Conservation (phyloP, 768 basidiomycete genomes). For the Xerocomellus intermedius region DNA sequence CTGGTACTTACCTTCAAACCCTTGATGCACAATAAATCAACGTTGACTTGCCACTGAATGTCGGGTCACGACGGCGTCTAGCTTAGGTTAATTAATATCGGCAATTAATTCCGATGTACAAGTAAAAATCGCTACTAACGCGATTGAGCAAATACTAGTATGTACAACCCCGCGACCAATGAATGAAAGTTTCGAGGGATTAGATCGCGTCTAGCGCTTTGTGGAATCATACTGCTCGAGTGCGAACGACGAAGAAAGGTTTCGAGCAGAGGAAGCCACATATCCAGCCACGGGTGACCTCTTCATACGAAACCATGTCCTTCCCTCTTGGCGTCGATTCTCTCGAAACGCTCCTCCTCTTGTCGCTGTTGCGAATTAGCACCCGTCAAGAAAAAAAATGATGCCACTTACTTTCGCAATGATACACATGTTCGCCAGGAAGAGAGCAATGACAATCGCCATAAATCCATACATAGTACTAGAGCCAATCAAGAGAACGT, state of each 20-base stretch:
- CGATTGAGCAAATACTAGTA: neutral
- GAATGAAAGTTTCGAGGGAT: neutral
- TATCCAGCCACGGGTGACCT: neutral
- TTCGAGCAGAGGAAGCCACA: neutral
- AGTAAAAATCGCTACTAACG: neutral
- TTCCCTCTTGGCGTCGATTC: conserved; percentile 86
- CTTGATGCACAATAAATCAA: no score
- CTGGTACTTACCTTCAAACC: no score
- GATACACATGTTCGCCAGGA: conserved; percentile 81
- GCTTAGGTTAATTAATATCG: no score
- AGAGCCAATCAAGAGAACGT: neutral
- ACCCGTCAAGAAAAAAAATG: neutral
- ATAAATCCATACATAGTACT: conserved; percentile 81
- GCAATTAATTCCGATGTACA: neutral
- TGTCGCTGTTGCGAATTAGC: conserved; percentile 51
- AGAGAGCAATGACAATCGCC: conserved; percentile 70
- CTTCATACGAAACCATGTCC: conserved; percentile 80
- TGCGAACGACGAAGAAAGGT: neutral
- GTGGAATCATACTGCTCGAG: neutral
- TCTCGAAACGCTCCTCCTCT: conserved; percentile 82
- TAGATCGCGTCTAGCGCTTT: conserved; percentile 1
- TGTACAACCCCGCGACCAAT: conserved; percentile 1
- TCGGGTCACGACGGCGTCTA: no score
- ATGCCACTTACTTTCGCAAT: conserved; percentile 64
- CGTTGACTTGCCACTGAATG: no score